These are phyloP conservation scores for Luvunga scandens DNA, from an alignment of 345 rosid species.

Conservation along the genomic window DNA sequence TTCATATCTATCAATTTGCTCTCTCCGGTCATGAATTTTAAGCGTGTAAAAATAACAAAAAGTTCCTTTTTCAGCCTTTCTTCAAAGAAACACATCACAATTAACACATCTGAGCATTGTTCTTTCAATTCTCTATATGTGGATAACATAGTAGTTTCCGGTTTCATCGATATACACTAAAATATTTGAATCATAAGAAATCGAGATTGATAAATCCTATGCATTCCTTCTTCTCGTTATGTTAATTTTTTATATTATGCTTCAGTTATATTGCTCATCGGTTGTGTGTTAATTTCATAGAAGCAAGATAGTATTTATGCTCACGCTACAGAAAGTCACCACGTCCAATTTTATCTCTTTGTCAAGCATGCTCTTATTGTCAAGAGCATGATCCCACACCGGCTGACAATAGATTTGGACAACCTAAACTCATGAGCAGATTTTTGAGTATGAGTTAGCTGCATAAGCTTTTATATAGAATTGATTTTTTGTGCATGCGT, in stretches of 20 bases:
- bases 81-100: constrained; percentile 5
- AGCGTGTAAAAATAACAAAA: constrained; percentile 27
- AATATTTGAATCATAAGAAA: constrained; percentile 8
- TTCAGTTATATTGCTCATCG: background rate
- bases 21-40: constrained; percentile 19
- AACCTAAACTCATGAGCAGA: no score
- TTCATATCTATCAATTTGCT: constrained; percentile 27
- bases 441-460: no score
- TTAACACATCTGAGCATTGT: background rate
- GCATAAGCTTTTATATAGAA: background rate
- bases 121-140: background rate
- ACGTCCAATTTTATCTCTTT: background rate
- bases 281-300: background rate
- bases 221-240: background rate
- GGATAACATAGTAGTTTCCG: background rate
- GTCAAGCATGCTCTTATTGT: background rate
- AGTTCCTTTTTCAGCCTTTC: background rate
- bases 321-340: background rate
- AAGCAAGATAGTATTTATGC: background rate
- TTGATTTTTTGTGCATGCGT: background rate
- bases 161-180: constrained; percentile 11
- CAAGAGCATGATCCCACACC: no score
- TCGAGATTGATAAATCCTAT: background rate
- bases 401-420: no score
- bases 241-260: background rate